Evolutionary conservation across 179 eudicot genomes (phyloP).

Genomic region (Silene coronaria): DNA sequence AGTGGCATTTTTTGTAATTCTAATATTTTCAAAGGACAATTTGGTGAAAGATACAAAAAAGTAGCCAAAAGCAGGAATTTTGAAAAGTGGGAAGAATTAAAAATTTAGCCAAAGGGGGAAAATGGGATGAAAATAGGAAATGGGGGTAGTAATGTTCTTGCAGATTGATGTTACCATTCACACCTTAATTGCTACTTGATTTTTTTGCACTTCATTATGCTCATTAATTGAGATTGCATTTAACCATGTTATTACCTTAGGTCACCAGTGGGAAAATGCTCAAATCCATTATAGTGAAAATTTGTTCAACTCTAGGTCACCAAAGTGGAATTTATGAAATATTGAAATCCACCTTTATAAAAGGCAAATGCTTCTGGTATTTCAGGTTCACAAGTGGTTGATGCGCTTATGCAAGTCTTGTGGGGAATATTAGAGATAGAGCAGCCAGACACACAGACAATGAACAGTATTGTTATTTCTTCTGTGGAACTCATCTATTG

Average conservation of each 20-base stretch:
- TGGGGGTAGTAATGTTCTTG: too few species aligned
- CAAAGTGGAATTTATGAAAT: not conserved
- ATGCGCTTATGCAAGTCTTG: constrained; percentile 94
- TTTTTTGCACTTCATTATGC: not conserved
- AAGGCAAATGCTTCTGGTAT: not conserved
- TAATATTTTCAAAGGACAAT: too few species aligned
- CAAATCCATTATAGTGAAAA: not conserved
- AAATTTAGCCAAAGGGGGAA: too few species aligned
- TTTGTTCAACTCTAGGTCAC: not conserved
- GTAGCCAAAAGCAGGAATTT: too few species aligned
- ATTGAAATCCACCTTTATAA: not conserved
- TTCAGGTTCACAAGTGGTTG: constrained; percentile 87
- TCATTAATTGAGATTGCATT: not conserved
- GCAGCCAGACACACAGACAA: constrained; percentile 94
- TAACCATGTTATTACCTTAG: not conserved
- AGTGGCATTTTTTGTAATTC: too few species aligned
- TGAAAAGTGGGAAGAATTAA: too few species aligned
- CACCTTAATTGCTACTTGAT: not conserved
- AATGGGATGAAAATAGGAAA: too few species aligned
- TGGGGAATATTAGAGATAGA: constrained; percentile 98
- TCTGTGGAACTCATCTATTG: constrained; percentile 94
- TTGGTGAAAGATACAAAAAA: too few species aligned
- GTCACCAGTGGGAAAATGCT: not conserved
- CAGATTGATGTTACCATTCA: not conserved
- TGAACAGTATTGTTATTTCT: constrained; percentile 87